A percentile compares a stretch with the other conserved stretches of the same genome.
These are phyloP conservation scores for Trypanosoma melophagium DNA, from an alignment of 208 protist genomes.

Conservation along the genomic window DNA sequence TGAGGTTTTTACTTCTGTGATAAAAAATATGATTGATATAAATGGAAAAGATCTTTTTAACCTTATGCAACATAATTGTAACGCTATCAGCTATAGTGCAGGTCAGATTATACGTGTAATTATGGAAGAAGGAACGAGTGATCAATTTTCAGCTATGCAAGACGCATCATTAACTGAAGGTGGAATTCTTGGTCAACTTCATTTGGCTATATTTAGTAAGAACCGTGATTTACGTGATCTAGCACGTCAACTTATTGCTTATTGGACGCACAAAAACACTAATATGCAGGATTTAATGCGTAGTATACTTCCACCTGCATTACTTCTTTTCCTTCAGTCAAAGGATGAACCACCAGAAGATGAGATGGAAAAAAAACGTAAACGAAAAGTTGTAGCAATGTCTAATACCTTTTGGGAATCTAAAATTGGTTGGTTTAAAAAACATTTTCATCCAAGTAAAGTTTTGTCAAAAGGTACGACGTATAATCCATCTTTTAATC, in stretches of 20 bases:
- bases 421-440: constrained; percentile 79
- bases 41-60: constrained; percentile 74
- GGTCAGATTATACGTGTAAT: constrained; percentile 89
- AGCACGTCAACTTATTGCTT: constrained; percentile 74
- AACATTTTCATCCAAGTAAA: constrained; percentile 65
- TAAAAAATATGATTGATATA: constrained; percentile 68
- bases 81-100: constrained; percentile 77
- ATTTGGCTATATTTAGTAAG: constrained; percentile 72
- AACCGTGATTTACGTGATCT: constrained; percentile 76
- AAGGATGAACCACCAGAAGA: constrained; percentile 48
- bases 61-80: constrained; percentile 78
- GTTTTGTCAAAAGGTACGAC: constrained; percentile 4
- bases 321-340: constrained; percentile 86
- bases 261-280: constrained; percentile 84
- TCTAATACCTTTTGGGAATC: constrained; percentile 54
- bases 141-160: constrained; percentile 85
- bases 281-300: constrained; percentile 84
- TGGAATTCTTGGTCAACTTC: constrained; percentile 87
- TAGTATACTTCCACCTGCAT: constrained; percentile 81
- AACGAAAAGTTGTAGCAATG: constrained; percentile 60
- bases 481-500: constrained; percentile 3
- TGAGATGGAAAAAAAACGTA: constrained; percentile 54
- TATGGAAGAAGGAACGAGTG: constrained; percentile 88
- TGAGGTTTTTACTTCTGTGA: constrained; percentile 54
- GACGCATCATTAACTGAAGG: constrained; percentile 77